Conservation (phyloP, 495 filamentous ascomycete genomes). For the Trichoderma reesei region DNA sequence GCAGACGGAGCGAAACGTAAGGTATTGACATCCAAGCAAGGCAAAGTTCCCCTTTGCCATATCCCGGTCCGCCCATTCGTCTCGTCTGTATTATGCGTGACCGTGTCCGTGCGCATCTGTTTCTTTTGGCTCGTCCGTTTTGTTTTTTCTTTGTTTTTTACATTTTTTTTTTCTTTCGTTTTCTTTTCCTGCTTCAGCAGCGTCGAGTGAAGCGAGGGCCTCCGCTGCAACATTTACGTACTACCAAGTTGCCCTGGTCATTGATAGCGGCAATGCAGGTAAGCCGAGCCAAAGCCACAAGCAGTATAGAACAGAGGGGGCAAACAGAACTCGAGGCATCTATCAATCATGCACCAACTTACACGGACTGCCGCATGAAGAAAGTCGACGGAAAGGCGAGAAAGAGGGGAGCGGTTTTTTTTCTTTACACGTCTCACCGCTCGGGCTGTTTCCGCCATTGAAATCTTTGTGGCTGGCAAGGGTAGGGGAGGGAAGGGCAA, state of each 20-base stretch:
- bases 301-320: neutral
- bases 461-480: neutral
- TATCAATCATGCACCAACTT: too few relatives aligned
- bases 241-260: too few relatives aligned
- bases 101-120: neutral
- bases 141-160: too few relatives aligned
- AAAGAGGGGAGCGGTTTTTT: neutral
- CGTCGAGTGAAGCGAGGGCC: neutral
- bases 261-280: neutral
- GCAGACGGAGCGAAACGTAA: neutral
- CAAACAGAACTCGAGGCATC: too few relatives aligned
- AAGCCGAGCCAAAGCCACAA: slow-evolving; percentile 4
- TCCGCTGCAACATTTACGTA: neutral
- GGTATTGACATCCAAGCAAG: neutral
- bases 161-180: too few relatives aligned
- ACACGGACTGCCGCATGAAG: too few relatives aligned
- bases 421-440: neutral
- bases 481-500: too few relatives aligned
- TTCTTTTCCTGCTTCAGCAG: neutral
- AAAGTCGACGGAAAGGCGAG: too few relatives aligned
- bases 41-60: neutral
- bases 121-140: too few relatives aligned
- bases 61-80: neutral
- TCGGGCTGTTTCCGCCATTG: neutral
- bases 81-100: neutral